Percentiles rank a stretch among this genome's conserved stretches.
Evolutionary conservation across 768 basidiomycete genomes (phyloP).

Genomic region (Kwoniella botswanensis): DNA sequence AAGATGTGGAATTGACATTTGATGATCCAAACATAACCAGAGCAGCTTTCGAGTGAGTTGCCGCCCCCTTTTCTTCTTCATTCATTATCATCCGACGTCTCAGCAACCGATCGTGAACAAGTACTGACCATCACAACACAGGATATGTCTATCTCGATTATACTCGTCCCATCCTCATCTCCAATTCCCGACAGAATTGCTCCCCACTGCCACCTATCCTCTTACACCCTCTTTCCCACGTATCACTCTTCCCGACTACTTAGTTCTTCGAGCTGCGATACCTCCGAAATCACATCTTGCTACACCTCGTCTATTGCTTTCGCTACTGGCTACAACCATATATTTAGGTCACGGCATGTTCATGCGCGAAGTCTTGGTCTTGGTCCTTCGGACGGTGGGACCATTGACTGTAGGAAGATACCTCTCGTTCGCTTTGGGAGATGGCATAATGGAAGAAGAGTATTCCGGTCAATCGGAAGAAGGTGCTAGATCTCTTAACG

Average conservation of each 20-base stretch:
- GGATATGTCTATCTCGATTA: conserved; percentile 81
- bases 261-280: conserved; percentile 45
- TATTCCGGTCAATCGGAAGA: conserved; percentile 62
- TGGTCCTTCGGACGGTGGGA: conserved; percentile 74
- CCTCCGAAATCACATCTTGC: conserved; percentile 72
- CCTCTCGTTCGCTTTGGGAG: conserved; percentile 80
- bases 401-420: conserved; percentile 78
- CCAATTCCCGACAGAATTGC: conserved; percentile 68
- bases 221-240: conserved; percentile 63
- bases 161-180: conserved; percentile 85
- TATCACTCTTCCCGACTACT: conserved; percentile 59
- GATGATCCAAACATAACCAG: conserved; percentile 88
- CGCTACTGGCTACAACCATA: conserved; percentile 81
- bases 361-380: conserved; percentile 73
- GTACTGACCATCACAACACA: conserved; percentile 47
- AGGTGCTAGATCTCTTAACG: conserved; percentile 29
- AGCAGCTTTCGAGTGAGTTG: conserved; percentile 84
- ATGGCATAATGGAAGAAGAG: conserved; percentile 63
- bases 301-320: conserved; percentile 78
- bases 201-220: conserved; percentile 71
- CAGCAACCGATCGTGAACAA: not conserved
- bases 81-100: not conserved
- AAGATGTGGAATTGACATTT: conserved; percentile 73
- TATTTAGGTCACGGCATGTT: conserved; percentile 82
- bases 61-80: not conserved